A percentile compares a stretch with the other conserved stretches of the same genome.
These are phyloP conservation scores for Phanerochaete carnosa DNA, from an alignment of 768 basidiomycete species.

Conservation along the genomic window DNA sequence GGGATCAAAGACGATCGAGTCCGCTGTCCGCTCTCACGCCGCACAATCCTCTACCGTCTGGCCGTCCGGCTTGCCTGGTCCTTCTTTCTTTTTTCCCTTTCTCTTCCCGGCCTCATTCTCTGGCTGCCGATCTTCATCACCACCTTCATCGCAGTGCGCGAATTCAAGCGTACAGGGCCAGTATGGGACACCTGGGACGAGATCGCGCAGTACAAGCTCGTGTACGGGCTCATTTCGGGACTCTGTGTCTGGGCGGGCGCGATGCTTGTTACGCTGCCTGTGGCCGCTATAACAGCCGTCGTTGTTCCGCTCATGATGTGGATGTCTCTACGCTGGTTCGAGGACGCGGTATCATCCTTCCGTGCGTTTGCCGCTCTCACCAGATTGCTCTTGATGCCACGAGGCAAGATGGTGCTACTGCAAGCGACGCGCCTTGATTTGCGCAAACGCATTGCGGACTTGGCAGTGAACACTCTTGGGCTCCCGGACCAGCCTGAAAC, in stretches of 20 bases:
- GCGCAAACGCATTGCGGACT: conserved; percentile 60
- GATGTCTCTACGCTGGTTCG: conserved; percentile 86
- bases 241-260: conserved; percentile 59
- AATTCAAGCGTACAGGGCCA: conserved; percentile 70
- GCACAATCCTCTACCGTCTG: conserved; percentile 61
- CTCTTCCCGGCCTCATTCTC: conserved; percentile 72
- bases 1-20: conserved; percentile 87
- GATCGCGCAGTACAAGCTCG: conserved; percentile 85
- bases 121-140: conserved; percentile 79
- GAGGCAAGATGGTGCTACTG: conserved; percentile 50
- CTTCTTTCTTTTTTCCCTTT: conserved; percentile 56
- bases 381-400: conserved; percentile 62
- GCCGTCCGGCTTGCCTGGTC: conserved; percentile 64
- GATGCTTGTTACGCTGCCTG: conserved; percentile 57
- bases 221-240: conserved; percentile 77
- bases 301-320: conserved; percentile 79
- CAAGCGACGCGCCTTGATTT: conserved; percentile 52
- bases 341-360: conserved; percentile 77
- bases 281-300: conserved; percentile 53
- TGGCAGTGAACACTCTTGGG: conserved; percentile 55
- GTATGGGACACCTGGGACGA: conserved; percentile 88
- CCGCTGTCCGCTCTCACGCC: conserved; percentile 52
- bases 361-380: conserved; percentile 66
- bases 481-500: conserved; percentile 69
- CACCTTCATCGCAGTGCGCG: conserved; percentile 65